Percentiles rank a stretch among this genome's conserved stretches.
Evolutionary conservation across 2,329 filamentous ascomycete species (phyloP).

Genomic region (Penicillium sp.): DNA sequence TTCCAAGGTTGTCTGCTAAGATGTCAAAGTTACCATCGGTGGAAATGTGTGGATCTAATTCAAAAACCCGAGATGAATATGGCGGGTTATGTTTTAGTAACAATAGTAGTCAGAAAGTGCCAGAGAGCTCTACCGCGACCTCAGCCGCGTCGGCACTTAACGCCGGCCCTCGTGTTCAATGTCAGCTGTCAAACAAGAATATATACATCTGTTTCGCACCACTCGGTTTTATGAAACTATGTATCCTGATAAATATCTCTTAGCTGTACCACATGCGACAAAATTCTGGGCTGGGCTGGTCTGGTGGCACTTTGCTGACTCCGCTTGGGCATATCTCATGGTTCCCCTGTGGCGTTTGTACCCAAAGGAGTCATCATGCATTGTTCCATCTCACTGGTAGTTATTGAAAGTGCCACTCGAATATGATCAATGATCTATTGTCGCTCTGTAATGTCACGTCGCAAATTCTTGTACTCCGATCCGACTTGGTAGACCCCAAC

Average conservation of each 20-base stretch:
- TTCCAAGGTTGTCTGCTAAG: too few species aligned
- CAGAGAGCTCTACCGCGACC: neutral
- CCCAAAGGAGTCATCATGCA: neutral
- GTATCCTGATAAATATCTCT: neutral
- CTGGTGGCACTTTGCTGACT: neutral
- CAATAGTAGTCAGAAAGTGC: neutral
- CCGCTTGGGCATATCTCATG: neutral
- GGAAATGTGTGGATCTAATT: too few species aligned
- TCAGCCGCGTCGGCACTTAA: neutral
- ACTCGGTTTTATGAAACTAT: too few species aligned
- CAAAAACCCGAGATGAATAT: neutral
- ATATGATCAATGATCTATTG: neutral
- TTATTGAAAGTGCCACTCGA: neutral
- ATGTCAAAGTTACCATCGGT: too few species aligned
- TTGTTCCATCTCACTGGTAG: neutral
- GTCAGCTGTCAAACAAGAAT: neutral
- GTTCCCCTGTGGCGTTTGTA: neutral
- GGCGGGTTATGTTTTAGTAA: neutral
- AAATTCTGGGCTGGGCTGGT: too few species aligned
- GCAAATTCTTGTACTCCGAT: neutral
- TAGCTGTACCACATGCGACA: neutral
- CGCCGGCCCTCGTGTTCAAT: neutral
- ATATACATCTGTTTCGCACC: neutral
- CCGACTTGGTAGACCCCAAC: neutral
- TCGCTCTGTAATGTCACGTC: neutral